A percentile compares a stretch with the other conserved stretches of the same genome.
Evolutionary conservation across 345 rosid species (phyloP).

Genomic region (Psidium guajava): DNA sequence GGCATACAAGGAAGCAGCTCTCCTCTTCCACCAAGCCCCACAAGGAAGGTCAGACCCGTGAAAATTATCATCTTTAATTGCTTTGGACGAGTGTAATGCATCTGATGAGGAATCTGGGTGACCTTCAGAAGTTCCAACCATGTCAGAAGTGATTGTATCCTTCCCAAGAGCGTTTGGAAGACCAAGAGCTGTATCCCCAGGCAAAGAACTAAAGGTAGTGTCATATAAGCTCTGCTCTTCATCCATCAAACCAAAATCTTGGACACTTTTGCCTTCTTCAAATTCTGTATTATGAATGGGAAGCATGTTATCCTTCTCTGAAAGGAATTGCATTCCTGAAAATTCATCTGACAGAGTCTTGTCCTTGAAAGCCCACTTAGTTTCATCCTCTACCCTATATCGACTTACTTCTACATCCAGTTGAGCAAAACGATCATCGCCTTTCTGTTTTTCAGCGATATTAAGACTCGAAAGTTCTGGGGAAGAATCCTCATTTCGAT

Average conservation of each 20-base stretch:
- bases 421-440: conserved; percentile 26
- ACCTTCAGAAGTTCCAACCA: conserved; percentile 18
- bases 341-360: conserved; percentile 45
- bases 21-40: conserved; percentile 95
- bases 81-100: conserved; percentile 15
- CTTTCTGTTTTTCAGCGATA: conserved; percentile 21
- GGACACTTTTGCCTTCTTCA: conserved; percentile 28
- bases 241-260: conserved; percentile 17
- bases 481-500: conserved; percentile 55
- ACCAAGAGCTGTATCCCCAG: conserved; percentile 33
- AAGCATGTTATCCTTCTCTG: conserved; percentile 23
- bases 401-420: conserved; percentile 21
- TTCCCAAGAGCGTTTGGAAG: conserved; percentile 33
- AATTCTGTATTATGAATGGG: conserved; percentile 17
- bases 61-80: conserved; percentile 27
- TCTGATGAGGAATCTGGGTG: conserved; percentile 22
- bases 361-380: conserved; percentile 36
- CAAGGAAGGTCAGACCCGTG: conserved; percentile 46
- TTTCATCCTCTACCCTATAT: conserved; percentile 48
- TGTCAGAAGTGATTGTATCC: conserved; percentile 18
- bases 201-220: conserved; percentile 34
- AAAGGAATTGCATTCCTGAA: conserved; percentile 31
- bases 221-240: conserved; percentile 44
- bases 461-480: conserved; percentile 13
- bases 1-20: conserved; percentile 56